Evolutionary conservation across 2,329 filamentous ascomycete genomes (phyloP).

Genomic region (Davidsoniella australis): DNA sequence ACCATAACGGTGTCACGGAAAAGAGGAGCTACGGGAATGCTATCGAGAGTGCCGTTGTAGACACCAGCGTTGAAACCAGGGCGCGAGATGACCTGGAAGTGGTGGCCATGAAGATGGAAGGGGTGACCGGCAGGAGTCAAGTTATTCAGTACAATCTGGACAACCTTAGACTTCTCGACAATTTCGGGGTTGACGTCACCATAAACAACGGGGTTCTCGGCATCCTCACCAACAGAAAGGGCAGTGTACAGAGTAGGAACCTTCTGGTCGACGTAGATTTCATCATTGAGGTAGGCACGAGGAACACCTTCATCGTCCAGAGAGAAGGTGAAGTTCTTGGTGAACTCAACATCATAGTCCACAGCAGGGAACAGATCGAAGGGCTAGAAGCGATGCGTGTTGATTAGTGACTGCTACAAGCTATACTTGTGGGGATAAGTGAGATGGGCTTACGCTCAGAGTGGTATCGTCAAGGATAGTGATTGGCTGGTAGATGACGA

Average conservation of each 20-base stretch:
- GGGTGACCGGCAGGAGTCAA: conserved; percentile 31
- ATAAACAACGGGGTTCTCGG: conserved; percentile 26
- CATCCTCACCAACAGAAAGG: conserved; percentile 35
- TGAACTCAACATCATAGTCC: conserved; percentile 10
- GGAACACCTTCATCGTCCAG: conserved; percentile 42
- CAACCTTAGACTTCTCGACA: conserved; percentile 22
- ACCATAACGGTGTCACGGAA: conserved; percentile 33
- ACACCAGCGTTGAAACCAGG: conserved; percentile 14
- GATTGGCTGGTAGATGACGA: conserved; percentile 33
- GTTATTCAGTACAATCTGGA: conserved; percentile 35
- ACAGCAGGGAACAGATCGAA: conserved; percentile 38
- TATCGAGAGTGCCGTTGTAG: conserved; percentile 19
- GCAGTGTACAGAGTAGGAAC: conserved; percentile 58
- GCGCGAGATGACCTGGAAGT: conserved; percentile 32
- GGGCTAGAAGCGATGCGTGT: conserved; percentile 22
- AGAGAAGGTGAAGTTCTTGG: conserved; percentile 35
- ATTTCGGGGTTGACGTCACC: conserved; percentile 27
- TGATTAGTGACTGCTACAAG: neutral
- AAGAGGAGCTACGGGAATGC: conserved; percentile 23
- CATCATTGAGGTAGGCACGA: conserved; percentile 22
- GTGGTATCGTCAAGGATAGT: conserved; percentile 57
- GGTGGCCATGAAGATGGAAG: conserved; percentile 37
- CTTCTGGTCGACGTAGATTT: conserved; percentile 47
- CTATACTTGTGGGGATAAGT: neutral
- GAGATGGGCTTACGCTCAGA: conserved; percentile 26